Evolutionary conservation across 2,329 filamentous ascomycete species (phyloP).

Genomic region (Sporothrix brunneoviolacea): DNA sequence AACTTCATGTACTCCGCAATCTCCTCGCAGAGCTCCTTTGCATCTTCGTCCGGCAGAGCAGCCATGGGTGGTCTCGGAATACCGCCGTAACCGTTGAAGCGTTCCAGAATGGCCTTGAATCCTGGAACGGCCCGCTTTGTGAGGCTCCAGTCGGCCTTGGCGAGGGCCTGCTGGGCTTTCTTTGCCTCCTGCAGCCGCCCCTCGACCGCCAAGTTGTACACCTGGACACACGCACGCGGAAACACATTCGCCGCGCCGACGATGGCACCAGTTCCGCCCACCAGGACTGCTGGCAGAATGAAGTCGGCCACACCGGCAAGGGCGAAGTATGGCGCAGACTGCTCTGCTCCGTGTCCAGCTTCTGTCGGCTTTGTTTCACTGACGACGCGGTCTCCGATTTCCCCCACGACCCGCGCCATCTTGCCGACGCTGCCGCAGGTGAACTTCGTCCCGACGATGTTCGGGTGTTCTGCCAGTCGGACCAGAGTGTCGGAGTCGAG

Average conservation of each 20-base stretch:
- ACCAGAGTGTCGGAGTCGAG: conserved; percentile 84
- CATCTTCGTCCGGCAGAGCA: conserved; percentile 51
- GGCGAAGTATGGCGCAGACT: conserved; percentile 67
- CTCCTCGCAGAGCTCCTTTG: conserved; percentile 41
- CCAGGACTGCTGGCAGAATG: conserved; percentile 70
- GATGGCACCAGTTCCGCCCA: conserved; percentile 75
- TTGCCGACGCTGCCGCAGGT: conserved; percentile 87
- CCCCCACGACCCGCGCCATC: conserved; percentile 59
- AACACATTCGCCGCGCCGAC: conserved; percentile 81
- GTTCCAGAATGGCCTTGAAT: conserved; percentile 74
- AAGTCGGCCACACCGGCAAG: conserved; percentile 85
- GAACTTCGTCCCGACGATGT: conserved; percentile 84
- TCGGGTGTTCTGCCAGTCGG: conserved; percentile 68
- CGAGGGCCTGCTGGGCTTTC: conserved; percentile 65
- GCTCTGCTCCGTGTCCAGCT: conserved; percentile 17
- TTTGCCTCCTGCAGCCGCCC: conserved; percentile 70
- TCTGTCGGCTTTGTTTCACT: conserved; percentile 49
- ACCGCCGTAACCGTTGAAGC: conserved; percentile 74
- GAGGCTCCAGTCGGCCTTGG: conserved; percentile 71
- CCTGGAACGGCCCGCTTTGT: conserved; percentile 76
- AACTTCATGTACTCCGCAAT: too few relatives aligned
- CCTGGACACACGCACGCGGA: conserved; percentile 69
- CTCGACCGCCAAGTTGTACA: conserved; percentile 68
- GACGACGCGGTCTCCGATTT: conserved; percentile 32
- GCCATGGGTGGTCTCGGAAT: conserved; percentile 66